Conservation (phyloP, 495 filamentous ascomycete genomes). For the Penicillium ucsense region DNA sequence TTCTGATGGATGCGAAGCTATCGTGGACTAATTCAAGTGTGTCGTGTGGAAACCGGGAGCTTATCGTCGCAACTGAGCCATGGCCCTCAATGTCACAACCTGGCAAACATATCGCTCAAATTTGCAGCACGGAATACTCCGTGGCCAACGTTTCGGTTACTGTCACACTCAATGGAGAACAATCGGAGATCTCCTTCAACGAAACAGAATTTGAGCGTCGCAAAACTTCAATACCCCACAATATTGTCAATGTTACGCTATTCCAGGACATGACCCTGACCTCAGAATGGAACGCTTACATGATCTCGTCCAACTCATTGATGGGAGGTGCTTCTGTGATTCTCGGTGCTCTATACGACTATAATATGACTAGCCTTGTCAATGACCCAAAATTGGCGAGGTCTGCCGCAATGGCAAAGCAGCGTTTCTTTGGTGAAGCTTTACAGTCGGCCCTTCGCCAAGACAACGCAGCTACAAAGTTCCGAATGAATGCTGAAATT, state of each 20-base stretch:
- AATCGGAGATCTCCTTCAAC: conserved; percentile 19
- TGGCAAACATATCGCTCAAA: conserved; percentile 2
- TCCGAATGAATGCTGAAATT: conserved; percentile 1
- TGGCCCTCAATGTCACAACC: conserved; percentile 1
- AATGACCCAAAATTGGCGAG: conserved; percentile 4
- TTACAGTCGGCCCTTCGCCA: conserved; percentile 16
- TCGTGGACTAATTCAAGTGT: background rate
- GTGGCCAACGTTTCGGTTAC: conserved; percentile 21
- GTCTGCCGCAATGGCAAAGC: conserved; percentile 19
- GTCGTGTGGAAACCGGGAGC: conserved; percentile 7
- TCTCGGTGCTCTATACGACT: conserved; percentile 13
- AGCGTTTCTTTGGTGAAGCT: conserved; percentile 27
- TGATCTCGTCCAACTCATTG: conserved; percentile 10
- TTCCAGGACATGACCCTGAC: conserved; percentile 6
- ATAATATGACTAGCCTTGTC: conserved; percentile 11
- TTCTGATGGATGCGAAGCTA: background rate
- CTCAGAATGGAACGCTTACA: conserved; percentile 15
- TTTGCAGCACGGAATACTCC: conserved; percentile 21
- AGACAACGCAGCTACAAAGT: conserved; percentile 1
- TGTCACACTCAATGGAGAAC: conserved; percentile 4
- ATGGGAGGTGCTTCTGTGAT: conserved; percentile 9
- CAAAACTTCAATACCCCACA: conserved; percentile 8
- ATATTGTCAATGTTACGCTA: conserved; percentile 10
- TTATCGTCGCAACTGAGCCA: conserved; percentile 9
- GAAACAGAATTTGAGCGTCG: conserved; percentile 8